Conservation (phyloP, 1,284 basidiomycete species). For the Cryptococcus sp. region DNA sequence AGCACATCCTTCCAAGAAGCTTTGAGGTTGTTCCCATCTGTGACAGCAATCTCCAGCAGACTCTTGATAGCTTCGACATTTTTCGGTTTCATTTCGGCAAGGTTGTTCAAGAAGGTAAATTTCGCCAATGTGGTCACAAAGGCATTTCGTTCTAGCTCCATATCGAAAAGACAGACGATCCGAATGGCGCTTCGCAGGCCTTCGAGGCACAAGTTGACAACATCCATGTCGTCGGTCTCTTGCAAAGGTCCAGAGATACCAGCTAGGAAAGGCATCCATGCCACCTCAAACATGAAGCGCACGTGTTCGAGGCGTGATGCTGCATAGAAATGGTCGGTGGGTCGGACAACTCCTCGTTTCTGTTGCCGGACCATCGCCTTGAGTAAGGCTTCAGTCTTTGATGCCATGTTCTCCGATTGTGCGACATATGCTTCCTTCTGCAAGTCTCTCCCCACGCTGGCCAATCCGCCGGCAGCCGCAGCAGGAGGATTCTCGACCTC, state of each 20-base stretch:
- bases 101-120: constrained; percentile 93
- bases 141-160: constrained; percentile 92
- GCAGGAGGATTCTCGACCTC: constrained; percentile 69
- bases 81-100: constrained; percentile 97
- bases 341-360: constrained; percentile 63
- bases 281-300: constrained; percentile 95
- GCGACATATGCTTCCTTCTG: constrained; percentile 92
- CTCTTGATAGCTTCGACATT: constrained; percentile 98
- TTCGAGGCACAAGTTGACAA: constrained; percentile 87
- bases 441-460: constrained; percentile 84
- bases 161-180: constrained; percentile 91
- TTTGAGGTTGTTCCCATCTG: constrained; percentile 90
- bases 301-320: constrained; percentile 95
- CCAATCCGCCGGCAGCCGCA: constrained; percentile 68
- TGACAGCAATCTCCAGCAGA: constrained; percentile 86
- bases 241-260: constrained; percentile 89
- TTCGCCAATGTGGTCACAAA: constrained; percentile 97
- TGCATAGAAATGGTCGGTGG: constrained; percentile 84
- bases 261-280: constrained; percentile 95
- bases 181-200: constrained; percentile 92
- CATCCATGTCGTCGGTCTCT: constrained; percentile 85
- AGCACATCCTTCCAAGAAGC: constrained; percentile 94
- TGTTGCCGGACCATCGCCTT: constrained; percentile 85
- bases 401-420: constrained; percentile 92
- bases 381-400: constrained; percentile 93